phyloP scores from a whole-genome alignment of 192 early-diverging fungal genomes.

The Coemansia sp. region DNA sequence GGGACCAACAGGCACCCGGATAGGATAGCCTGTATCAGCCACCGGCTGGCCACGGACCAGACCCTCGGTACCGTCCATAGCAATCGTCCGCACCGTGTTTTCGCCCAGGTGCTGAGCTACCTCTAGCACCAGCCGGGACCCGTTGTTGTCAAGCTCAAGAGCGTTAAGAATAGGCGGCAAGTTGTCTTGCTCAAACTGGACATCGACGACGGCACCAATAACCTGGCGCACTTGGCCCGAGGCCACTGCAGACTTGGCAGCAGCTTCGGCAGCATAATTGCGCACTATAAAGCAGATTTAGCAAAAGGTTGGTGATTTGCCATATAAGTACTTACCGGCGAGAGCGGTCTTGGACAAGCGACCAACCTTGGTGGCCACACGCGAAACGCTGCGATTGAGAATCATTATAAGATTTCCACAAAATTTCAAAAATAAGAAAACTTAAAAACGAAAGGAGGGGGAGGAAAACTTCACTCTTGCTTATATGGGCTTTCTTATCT shows the following conservation, averaged over 20 bases:
- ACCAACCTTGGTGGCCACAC: constrained; percentile 40
- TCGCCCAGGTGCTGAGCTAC: constrained; percentile 97
- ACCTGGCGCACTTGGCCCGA: constrained; percentile 88
- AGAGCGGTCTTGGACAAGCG: constrained; percentile 30
- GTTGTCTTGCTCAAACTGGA: constrained; percentile 87
- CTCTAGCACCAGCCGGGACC: constrained; percentile 87
- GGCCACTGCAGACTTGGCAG: constrained; percentile 50
- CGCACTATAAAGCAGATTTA: constrained; percentile 36
- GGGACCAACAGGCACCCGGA: constrained; percentile 87
- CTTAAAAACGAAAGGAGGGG: too few species aligned
- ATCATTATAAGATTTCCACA: too few species aligned
- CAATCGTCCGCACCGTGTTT: constrained; percentile 98
- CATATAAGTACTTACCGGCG: too few species aligned
- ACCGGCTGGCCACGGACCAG: constrained; percentile 94
- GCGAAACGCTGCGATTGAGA: constrained; percentile 43
- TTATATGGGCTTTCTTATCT: too few species aligned
- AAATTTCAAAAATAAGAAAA: too few species aligned
- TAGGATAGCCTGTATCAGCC: constrained; percentile 88
- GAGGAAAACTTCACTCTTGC: too few species aligned
- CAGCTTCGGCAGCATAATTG: constrained; percentile 61
- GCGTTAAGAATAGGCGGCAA: constrained; percentile 96
- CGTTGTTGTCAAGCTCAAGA: constrained; percentile 83
- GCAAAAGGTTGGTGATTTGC: too few species aligned
- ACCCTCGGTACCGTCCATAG: constrained; percentile 99
- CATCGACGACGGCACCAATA: constrained; percentile 98